phyloP scores from a whole-genome alignment of 257 asterid genomes.

The Eucommia ulmoides region DNA sequence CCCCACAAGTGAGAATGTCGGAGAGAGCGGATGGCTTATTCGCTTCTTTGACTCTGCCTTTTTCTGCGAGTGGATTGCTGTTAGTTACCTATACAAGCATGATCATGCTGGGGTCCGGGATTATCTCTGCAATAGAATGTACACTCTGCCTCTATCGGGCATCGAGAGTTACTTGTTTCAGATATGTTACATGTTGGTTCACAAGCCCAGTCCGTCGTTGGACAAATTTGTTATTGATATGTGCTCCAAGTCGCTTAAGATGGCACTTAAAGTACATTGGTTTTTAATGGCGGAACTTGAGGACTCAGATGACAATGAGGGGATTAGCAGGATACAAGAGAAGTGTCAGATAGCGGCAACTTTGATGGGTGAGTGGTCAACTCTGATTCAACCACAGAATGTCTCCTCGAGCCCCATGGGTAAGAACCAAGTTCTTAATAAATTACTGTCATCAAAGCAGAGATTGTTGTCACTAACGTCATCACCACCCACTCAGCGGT shows the following conservation, averaged over 20 bases:
- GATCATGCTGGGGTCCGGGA: conserved; percentile 86
- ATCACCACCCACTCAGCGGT: conserved; percentile 46
- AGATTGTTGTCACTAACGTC: conserved; percentile 59
- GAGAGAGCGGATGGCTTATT: conserved; percentile 91
- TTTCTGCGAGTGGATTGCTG: conserved; percentile 97
- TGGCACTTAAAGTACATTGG: conserved; percentile 87
- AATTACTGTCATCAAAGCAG: conserved; percentile 74
- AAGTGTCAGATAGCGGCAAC: conserved; percentile 94
- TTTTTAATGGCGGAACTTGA: conserved; percentile 91
- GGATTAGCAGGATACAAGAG: conserved; percentile 86
- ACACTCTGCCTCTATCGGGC: conserved; percentile 78
- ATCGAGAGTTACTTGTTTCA: conserved; percentile 85
- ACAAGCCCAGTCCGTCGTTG: conserved; percentile 90
- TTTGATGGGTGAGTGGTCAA: conserved; percentile 88
- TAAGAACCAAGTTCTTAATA: conserved; percentile 68
- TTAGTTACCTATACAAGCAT: conserved; percentile 89
- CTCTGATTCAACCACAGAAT: conserved; percentile 54
- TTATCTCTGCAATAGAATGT: conserved; percentile 88
- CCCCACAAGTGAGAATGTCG: conserved; percentile 71
- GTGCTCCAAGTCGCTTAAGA: conserved; percentile 64
- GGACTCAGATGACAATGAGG: conserved; percentile 84
- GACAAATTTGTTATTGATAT: conserved; percentile 85
- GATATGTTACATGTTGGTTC: conserved; percentile 80
- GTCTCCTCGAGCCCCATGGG: conserved; percentile 37
- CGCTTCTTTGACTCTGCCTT: conserved; percentile 83